Conservation (phyloP, 345 rosid species). For the Cardamine resedifolia region DNA sequence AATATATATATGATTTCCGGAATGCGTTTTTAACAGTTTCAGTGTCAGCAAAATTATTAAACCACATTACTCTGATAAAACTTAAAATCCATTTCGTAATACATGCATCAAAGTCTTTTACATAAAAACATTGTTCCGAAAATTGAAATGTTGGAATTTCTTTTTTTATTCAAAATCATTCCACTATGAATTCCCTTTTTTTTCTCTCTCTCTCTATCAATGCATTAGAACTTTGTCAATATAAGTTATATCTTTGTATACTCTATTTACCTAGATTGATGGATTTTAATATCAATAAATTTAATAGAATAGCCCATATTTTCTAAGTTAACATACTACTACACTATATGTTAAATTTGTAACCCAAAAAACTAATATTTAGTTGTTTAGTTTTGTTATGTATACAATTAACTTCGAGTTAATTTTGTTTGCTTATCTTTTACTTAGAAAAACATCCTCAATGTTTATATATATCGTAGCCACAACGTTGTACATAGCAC, state of each 20-base stretch:
- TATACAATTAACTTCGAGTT: neutral
- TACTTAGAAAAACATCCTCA: neutral
- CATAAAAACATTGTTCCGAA: neutral
- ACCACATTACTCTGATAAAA: neutral
- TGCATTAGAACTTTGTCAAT: neutral
- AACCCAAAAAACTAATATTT: neutral
- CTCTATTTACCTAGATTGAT: neutral
- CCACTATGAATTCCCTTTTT: neutral
- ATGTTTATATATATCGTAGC: slow-evolving; percentile 37
- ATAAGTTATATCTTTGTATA: neutral
- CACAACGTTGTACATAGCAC: slow-evolving; percentile 32
- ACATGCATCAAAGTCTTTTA: neutral
- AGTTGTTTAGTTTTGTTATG: neutral
- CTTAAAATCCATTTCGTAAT: neutral
- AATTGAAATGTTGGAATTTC: neutral
- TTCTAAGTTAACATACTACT: neutral
- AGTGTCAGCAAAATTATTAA: neutral
- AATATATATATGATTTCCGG: too few relatives aligned
- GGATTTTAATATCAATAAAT: neutral
- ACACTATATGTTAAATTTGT: neutral
- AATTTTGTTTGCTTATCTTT: slow-evolving; percentile 2
- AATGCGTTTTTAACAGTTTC: neutral
- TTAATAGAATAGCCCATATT: neutral
- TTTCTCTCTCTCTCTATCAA: neutral
- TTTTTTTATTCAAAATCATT: neutral